These are phyloP conservation scores for Chrysanthemum lavandulifolium DNA, from an alignment of 129 eudicot species.

Conservation along the genomic window DNA sequence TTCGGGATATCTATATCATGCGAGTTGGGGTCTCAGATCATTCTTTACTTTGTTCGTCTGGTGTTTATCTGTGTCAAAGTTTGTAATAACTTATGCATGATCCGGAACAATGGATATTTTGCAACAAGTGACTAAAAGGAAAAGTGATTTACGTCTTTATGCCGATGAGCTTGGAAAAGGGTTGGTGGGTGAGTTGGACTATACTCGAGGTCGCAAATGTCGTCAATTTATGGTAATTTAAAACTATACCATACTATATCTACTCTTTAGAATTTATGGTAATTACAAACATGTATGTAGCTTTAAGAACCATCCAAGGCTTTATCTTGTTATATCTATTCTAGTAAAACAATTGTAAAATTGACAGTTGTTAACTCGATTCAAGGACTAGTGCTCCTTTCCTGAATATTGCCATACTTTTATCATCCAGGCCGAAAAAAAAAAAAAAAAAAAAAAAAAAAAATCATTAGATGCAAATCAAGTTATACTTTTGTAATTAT, in stretches of 20 bases:
- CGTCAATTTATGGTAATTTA: slow-evolving; percentile 57
- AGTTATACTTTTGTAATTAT: slow-evolving; percentile 2
- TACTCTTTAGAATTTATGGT: not conserved
- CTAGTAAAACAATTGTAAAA: slow-evolving; percentile 5
- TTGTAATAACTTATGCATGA: slow-evolving; percentile 30
- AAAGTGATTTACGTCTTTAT: slow-evolving; percentile 80
- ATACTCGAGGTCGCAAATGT: slow-evolving; percentile 95
- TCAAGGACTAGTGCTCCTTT: not conserved
- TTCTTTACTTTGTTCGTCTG: slow-evolving; percentile 24
- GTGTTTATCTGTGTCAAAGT: slow-evolving; percentile 21
- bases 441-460: no score
- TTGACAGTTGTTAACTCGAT: slow-evolving; percentile 6
- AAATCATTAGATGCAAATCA: not conserved
- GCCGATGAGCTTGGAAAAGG: slow-evolving; percentile 99
- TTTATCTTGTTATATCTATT: not conserved
- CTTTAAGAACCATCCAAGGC: not conserved
- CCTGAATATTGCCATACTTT: not conserved
- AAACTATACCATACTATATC: slow-evolving; percentile 7
- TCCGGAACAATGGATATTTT: slow-evolving; percentile 64
- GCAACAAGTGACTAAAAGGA: slow-evolving; percentile 81
- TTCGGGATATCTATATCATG: slow-evolving; percentile 85
- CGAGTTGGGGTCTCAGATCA: slow-evolving; percentile 91
- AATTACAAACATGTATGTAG: not conserved
- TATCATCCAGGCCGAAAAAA: no score
- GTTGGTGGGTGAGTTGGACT: slow-evolving; percentile 92